Conservation (phyloP, 192 early-diverging fungal species). For the Mortierella claussenii region DNA sequence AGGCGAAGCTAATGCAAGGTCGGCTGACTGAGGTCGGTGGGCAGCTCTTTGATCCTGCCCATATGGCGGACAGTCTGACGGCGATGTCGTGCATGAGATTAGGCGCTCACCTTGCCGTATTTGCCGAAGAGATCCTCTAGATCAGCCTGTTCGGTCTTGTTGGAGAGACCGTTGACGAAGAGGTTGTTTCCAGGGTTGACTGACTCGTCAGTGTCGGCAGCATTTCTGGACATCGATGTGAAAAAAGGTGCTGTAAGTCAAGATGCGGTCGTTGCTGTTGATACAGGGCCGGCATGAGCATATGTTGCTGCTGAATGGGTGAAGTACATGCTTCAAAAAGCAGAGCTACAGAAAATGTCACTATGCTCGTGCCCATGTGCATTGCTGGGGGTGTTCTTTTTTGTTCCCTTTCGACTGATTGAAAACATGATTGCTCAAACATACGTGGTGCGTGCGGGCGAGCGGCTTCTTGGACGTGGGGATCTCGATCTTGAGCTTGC, state of each 20-base stretch:
- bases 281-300: neutral
- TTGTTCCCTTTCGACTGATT: too few species aligned
- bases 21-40: too few species aligned
- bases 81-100: neutral
- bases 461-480: constrained; percentile 47
- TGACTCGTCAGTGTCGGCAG: constrained; percentile 45
- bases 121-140: constrained; percentile 76
- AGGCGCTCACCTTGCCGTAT: constrained; percentile 71
- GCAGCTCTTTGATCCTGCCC: too few species aligned
- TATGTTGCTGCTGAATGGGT: neutral
- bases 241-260: constrained; percentile 19
- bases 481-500: constrained; percentile 49
- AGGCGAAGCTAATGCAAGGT: too few species aligned
- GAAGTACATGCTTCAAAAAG: too few species aligned
- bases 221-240: constrained; percentile 15
- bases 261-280: neutral
- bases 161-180: constrained; percentile 77
- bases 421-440: too few species aligned
- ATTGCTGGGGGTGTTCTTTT: too few species aligned
- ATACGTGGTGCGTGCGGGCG: constrained; percentile 46
- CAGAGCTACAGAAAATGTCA: too few species aligned
- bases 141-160: constrained; percentile 68
- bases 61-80: too few species aligned
- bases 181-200: constrained; percentile 77
- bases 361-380: too few species aligned